These are phyloP conservation scores for Strobilomyces echinocephalus DNA, from an alignment of 768 basidiomycete genomes.

Conservation along the genomic window DNA sequence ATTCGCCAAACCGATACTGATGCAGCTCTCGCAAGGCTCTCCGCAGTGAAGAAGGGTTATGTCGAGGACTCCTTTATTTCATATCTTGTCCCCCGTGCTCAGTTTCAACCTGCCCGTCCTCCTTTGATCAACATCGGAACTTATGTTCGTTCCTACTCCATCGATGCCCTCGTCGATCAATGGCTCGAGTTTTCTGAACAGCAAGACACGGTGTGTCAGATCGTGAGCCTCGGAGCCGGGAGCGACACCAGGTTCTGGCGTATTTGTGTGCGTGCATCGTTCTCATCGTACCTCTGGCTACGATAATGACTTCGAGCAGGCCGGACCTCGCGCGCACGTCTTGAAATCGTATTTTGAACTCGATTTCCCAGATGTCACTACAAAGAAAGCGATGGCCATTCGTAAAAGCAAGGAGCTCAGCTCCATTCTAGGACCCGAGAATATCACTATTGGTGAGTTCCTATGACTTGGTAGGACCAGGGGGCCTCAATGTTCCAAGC, in stretches of 20 bases:
- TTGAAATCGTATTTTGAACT: constrained; percentile 75
- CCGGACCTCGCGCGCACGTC: constrained; percentile 45
- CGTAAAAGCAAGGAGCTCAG: constrained; percentile 51
- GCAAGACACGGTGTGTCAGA: constrained; percentile 56
- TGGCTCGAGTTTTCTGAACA: constrained; percentile 51
- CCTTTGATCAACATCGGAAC: constrained; percentile 75
- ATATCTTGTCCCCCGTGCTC: constrained; percentile 62
- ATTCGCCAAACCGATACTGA: constrained; percentile 79
- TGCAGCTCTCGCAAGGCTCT: constrained; percentile 77
- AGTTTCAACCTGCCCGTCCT: constrained; percentile 55
- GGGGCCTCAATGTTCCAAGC: constrained; percentile 9
- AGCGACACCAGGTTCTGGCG: constrained; percentile 97
- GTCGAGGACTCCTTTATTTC: constrained; percentile 62
- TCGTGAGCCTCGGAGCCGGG: constrained; percentile 92
- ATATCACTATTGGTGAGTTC: constrained; percentile 10
- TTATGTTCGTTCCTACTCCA: constrained; percentile 34
- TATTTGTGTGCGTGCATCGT: constrained; percentile 55
- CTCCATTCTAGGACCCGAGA: constrained; percentile 17
- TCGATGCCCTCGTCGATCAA: constrained; percentile 46
- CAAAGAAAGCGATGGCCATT: constrained; percentile 64
- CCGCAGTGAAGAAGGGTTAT: constrained; percentile 41
- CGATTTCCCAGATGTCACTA: constrained; percentile 85
- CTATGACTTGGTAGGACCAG: too few species aligned
- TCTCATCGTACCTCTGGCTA: neutral
- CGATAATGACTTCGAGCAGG: constrained; percentile 37